Base-by-base conservation (phyloP, 2,329 filamentous ascomycete species). In the Seiridium unicorne region DNA sequence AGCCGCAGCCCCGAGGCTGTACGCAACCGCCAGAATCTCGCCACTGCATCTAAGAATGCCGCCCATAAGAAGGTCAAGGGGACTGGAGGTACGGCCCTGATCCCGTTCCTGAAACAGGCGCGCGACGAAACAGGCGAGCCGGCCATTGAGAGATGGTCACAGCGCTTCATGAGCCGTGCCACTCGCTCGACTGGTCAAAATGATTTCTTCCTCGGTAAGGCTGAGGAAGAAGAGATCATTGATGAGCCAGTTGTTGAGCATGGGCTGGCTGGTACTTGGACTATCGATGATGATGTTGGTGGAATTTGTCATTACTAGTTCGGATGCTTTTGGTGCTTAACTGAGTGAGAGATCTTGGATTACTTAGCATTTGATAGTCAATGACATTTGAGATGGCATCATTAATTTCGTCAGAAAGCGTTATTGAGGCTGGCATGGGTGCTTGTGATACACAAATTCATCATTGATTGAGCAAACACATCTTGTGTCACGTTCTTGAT, bases 61-160 rank as follows among this genome's bases (percentile, higher is more conserved):
- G 76, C 78, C 53, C 77, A 81, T 63, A 77, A 79, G 69, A 89
- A 89, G 55, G 83, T 97, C 35, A 91, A 90, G 49, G 95, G 95
- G 2, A 99, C 95, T 0, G 95, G 95, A 11, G 95, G 95, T 13
- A 98, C 95, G 0, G 91, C 93, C 0, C 79, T 99, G 60, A 97
- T 99, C 59, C 92, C 94, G 0, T 99, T 99, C 76, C 80, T 99
- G 62, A 97, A 98, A 76, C 95, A 99, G 76, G 95, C 95, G 4
- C 84, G 95, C 35, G 93, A 99, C 69, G 95, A 99, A 81, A 99
- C 95, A 0, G 91, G 92, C 13, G 94, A 98, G 74, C 92, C 93
- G 1, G 92, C 93, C 1, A 89, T 98, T 44, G 83, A 86, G 66
- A 77, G 81, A 56, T 89, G 86, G 87, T 82, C 84, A 0, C 79